A percentile compares a stretch with the other conserved stretches of the same genome.
phyloP scores from a whole-genome alignment of 169 alveolate genomes.

The Cryptosporidium viatorum region DNA sequence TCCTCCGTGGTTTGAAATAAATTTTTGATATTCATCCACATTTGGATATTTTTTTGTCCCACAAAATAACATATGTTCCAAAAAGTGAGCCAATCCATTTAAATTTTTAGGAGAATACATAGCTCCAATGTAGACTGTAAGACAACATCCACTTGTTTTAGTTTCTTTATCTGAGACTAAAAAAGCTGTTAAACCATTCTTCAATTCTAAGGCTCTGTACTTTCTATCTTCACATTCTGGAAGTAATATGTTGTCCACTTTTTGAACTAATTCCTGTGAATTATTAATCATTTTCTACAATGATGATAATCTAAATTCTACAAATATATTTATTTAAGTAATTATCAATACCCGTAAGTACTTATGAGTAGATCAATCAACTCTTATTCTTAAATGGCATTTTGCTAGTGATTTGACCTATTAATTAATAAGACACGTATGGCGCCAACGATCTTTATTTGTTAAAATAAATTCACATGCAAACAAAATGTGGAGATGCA shows the following conservation, averaged over 20 bases:
- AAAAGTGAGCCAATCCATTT: slow-evolving; percentile 89
- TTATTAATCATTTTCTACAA: background rate
- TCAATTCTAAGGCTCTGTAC: slow-evolving; percentile 35
- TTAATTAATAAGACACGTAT: background rate
- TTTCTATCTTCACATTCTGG: slow-evolving; percentile 62
- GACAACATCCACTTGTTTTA: slow-evolving; percentile 64
- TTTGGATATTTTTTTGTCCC: slow-evolving; percentile 89
- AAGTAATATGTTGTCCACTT: slow-evolving; percentile 3
- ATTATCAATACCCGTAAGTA: background rate
- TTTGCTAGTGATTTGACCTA: background rate
- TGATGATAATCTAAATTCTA: background rate
- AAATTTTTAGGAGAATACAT: slow-evolving; percentile 85
- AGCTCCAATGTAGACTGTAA: slow-evolving; percentile 85
- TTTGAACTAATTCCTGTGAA: background rate
- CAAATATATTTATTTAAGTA: background rate
- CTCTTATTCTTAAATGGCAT: background rate
- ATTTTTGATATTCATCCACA: slow-evolving; percentile 80
- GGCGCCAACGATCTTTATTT: slow-evolving; percentile 34
- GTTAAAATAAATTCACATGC: background rate
- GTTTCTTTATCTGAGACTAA: slow-evolving; percentile 67
- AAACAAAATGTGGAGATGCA: background rate
- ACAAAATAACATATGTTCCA: slow-evolving; percentile 89
- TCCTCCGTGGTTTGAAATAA: slow-evolving; percentile 83
- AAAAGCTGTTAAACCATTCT: slow-evolving; percentile 55
- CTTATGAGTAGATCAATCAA: background rate